Base-by-base conservation (phyloP, 306 rosid genomes). In the Malus asiatica region DNA sequence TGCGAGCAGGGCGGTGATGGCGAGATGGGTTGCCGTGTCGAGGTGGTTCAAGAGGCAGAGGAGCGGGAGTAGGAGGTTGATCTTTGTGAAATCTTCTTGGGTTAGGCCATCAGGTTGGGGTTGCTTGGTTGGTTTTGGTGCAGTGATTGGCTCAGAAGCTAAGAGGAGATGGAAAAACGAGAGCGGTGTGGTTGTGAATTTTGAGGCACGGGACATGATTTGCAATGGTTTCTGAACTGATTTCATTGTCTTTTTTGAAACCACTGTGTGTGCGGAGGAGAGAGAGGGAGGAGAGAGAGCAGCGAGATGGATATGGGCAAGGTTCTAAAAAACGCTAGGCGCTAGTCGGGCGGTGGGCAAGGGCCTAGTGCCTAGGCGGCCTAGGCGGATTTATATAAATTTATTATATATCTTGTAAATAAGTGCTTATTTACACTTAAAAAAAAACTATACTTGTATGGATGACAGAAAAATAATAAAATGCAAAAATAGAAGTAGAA, bases 11-110 rank as follows among this genome's bases (percentile, higher is more conserved):
- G 88, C 85, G 16, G 88, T 66, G 76, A 74, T 46, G 38, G 86
- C 72, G 63, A 90, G 89, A 58, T 76, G 75, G 71, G 88, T 71
- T 6, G 96, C 93, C 1, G 86, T 83, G 60, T 84, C 63, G 33
- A 85, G 86, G 74, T 86, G 82, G 86, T 75, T 48, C 11, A 83
- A 76, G 81, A 80, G 80, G 79, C 86, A 86, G 72, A 88, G 96
- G 72, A 88, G 90, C 15, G 96, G 96, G 67, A 90, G 78, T 40
- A 86, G 88, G 78, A 83, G 84, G 82, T 87, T 88, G 73, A 84
- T 75, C 35, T 75, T 72, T 3, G 81, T 81, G 15, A 88, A 74
- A 4, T 90, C 84, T 19, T 78, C 78, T 0, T 76, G 70, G 63
- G 89, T 81, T 57, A 89, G 68, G 33, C 2, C 16, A 32, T 70